Evolutionary conservation across 768 basidiomycete genomes (phyloP).

Genomic region (Suillus variegatus): DNA sequence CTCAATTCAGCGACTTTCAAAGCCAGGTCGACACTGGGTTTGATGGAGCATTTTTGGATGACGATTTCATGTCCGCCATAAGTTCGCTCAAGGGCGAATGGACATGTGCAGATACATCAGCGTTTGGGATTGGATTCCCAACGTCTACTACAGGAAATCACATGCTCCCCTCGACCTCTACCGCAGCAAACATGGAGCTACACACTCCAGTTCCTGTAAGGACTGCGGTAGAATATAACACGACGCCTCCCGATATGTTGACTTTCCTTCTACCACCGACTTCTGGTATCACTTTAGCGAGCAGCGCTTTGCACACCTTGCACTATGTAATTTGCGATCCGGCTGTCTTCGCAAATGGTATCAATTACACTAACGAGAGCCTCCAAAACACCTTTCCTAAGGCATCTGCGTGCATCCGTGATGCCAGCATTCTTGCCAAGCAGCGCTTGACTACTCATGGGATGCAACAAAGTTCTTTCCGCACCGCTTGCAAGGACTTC

Average conservation of each 20-base stretch:
- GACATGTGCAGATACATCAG: too few relatives aligned
- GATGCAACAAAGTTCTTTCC: not conserved
- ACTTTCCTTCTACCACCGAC: not conserved
- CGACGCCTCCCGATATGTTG: not conserved
- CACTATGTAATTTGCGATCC: not conserved
- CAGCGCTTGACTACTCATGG: not conserved
- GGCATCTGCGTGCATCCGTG: not conserved
- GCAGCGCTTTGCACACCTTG: too few relatives aligned
- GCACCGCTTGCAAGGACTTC: rapidly evolving
- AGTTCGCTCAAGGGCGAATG: too few relatives aligned
- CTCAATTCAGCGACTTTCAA: not conserved
- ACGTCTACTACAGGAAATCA: too few relatives aligned
- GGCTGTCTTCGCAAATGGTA: not conserved
- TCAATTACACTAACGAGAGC: not conserved
- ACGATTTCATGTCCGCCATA: too few relatives aligned
- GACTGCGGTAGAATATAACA: not conserved
- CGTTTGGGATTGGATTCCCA: too few relatives aligned
- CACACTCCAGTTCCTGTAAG: not conserved
- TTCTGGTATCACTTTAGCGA: not conserved
- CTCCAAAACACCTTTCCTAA: not conserved
- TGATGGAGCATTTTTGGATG: too few relatives aligned
- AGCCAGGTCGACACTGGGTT: too few relatives aligned
- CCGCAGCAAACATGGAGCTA: not conserved
- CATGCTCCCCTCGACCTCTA: not conserved
- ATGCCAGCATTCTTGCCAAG: not conserved